A percentile compares a stretch with the other conserved stretches of the same genome.
These are phyloP conservation scores for Golubevia pallescens DNA, from an alignment of 1,284 basidiomycete genomes.

Conservation along the genomic window DNA sequence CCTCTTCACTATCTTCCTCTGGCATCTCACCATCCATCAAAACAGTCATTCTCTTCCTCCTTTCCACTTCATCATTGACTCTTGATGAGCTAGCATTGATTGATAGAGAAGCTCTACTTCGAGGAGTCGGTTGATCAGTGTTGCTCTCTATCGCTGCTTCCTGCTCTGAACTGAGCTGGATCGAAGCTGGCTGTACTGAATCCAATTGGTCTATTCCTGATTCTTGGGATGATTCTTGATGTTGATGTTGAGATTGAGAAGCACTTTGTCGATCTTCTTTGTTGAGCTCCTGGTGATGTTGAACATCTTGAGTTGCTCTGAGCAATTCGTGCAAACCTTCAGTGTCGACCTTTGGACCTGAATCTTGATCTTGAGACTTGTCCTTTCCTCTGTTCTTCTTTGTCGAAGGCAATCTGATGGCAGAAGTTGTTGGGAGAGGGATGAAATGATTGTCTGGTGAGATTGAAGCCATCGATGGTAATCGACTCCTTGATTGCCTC, in stretches of 20 bases:
- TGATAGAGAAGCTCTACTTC: background rate
- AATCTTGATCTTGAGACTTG: background rate
- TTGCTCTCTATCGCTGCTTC: background rate
- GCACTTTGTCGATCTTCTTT: background rate
- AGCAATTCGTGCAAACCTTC: background rate
- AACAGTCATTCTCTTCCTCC: constrained; percentile 38
- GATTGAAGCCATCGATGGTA: background rate
- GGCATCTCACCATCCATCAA: constrained; percentile 48
- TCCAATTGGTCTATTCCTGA: too few species aligned
- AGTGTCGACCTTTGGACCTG: background rate
- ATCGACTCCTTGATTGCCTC: background rate
- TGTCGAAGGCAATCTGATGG: background rate
- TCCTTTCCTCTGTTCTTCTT: background rate
- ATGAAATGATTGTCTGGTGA: background rate
- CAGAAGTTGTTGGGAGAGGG: background rate
- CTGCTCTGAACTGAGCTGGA: too few species aligned
- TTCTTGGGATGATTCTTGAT: background rate
- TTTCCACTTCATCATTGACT: constrained; percentile 3
- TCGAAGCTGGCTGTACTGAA: too few species aligned
- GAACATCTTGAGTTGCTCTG: background rate
- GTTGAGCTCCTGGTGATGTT: background rate
- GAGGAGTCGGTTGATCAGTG: background rate
- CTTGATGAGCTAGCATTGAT: background rate
- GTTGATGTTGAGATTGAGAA: background rate
- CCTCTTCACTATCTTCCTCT: constrained; percentile 7